A percentile compares a stretch with the other conserved stretches of the same genome.
phyloP scores from a whole-genome alignment of 495 filamentous ascomycete species.

The Arthonia radiata region DNA sequence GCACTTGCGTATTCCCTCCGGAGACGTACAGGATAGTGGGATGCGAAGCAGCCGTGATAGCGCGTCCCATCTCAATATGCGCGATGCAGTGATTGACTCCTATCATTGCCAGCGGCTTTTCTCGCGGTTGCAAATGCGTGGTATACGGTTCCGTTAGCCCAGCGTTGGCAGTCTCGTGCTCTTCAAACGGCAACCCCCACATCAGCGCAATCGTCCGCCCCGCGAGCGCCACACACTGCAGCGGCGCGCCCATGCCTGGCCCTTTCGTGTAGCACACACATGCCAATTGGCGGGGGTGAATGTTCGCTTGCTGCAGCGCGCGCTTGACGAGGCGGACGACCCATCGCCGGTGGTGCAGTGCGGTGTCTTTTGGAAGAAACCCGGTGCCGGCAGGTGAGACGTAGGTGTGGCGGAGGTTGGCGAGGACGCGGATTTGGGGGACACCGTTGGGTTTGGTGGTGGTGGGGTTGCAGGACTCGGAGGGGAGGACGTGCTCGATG shows the following conservation, averaged over 20 bases:
- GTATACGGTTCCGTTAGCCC: too few species aligned
- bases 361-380: constrained; percentile 91
- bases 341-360: constrained; percentile 69
- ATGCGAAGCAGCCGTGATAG: constrained; percentile 77
- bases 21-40: constrained; percentile 91
- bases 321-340: constrained; percentile 56
- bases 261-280: constrained; percentile 92
- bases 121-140: too few species aligned
- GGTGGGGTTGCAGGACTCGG: not conserved
- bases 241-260: constrained; percentile 85
- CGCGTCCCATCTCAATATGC: constrained; percentile 91
- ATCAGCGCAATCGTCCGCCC: constrained; percentile 62
- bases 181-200: constrained; percentile 62
- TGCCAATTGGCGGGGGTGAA: constrained; percentile 40
- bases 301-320: constrained; percentile 42
- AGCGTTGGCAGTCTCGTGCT: too few species aligned
- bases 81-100: constrained; percentile 96
- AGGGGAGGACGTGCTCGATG: constrained; percentile 39
- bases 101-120: too few species aligned
- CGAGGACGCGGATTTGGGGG: constrained; percentile 38
- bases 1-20: constrained; percentile 94
- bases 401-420: constrained; percentile 89
- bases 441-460: not conserved
- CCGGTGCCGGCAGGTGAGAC: constrained; percentile 76
- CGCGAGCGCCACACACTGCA: constrained; percentile 69